phyloP scores from a whole-genome alignment of 257 asterid species.

The Eustoma russellianum region DNA sequence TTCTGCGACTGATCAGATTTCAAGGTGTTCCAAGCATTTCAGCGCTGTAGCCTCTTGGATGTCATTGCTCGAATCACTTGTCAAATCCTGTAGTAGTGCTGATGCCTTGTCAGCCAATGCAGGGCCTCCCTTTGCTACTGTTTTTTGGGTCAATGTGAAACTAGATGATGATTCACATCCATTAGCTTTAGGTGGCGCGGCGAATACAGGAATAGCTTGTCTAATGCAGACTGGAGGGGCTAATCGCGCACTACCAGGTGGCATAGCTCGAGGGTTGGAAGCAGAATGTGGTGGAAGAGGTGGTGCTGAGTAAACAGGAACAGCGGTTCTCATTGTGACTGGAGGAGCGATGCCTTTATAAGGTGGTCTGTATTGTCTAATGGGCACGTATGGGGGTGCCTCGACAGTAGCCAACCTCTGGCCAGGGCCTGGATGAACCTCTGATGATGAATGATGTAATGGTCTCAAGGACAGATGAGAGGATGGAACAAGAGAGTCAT shows the following conservation, averaged over 20 bases:
- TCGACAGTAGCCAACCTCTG: slow-evolving; percentile 25
- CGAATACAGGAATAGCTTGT: slow-evolving; percentile 50
- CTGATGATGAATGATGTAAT: slow-evolving; percentile 25
- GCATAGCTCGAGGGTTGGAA: slow-evolving; percentile 23
- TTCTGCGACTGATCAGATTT: slow-evolving; percentile 24
- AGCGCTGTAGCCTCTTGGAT: slow-evolving; percentile 48
- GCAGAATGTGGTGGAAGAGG: slow-evolving; percentile 35
- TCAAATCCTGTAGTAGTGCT: slow-evolving; percentile 19
- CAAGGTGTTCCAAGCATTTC: slow-evolving; percentile 71
- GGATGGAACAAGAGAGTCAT: slow-evolving; percentile 17
- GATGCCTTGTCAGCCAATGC: slow-evolving; percentile 18
- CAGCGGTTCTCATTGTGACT: slow-evolving; percentile 45
- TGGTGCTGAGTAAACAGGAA: slow-evolving; percentile 72
- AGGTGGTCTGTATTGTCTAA: slow-evolving; percentile 32
- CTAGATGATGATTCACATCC: slow-evolving; percentile 12
- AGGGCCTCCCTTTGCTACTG: slow-evolving; percentile 5
- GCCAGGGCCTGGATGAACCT: slow-evolving; percentile 15
- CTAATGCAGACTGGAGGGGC: slow-evolving; percentile 51
- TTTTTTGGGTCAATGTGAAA: slow-evolving; percentile 14
- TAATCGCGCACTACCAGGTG: slow-evolving; percentile 25
- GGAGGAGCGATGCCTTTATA: slow-evolving; percentile 63
- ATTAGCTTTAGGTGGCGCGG: slow-evolving; percentile 30
- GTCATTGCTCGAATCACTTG: slow-evolving; percentile 17
- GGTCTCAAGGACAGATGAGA: slow-evolving; percentile 19
- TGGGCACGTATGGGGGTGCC: slow-evolving; percentile 29